Evolutionary conservation across 2,329 filamentous ascomycete genomes (phyloP), one percentile per base, ranked within the genome.

Genomic region (Blumeriella jaapii): DNA sequence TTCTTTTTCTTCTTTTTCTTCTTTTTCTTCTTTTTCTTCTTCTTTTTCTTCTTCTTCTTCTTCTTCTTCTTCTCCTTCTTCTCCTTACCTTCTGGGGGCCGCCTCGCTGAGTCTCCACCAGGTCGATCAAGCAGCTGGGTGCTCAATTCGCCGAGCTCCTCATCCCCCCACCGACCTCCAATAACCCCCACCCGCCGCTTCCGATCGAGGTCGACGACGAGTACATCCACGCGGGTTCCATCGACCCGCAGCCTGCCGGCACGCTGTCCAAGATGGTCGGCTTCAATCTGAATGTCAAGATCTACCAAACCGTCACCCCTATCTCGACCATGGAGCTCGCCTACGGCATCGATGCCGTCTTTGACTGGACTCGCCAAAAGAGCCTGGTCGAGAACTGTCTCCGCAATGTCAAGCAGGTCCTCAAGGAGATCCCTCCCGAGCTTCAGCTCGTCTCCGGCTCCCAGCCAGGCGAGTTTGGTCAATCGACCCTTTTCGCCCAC

Each of bases 131-230:
- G 36, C 85, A 93, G 53, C 62, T 91, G 12, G 84, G 83, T 20
- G 72, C 74, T 11, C 72, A 72, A 0, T 77, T 81, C 42, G 72
- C 73, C 22, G 82, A 86, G 48, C 62, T 87, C 23, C 69, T 81
- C 22, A 76, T 93, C 32, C 74, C 81, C 6, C 84, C 84, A 3
- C 76, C 80, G 2, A 93, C 83, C 0, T 74, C 76, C 0, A 76
- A 69, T 16, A 74, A 84, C 27, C 79, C 76, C 4, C 85, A 91
- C 47, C 86, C 86, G 3, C 79, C 82, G 6, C 66, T 86, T 9
- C 86, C 86, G 0, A 63, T 78, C 13, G 85, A 93, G 50, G 74
- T 93, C 1, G 86, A 94, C 47, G 86, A 94, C 56, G 76, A 80
- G 38, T 87, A 75, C 51, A 82, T 94, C 39, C 77, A 77, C 39